These are phyloP conservation scores for Aspergillus affinis DNA, from an alignment of 495 filamentous ascomycete species.

Conservation along the genomic window DNA sequence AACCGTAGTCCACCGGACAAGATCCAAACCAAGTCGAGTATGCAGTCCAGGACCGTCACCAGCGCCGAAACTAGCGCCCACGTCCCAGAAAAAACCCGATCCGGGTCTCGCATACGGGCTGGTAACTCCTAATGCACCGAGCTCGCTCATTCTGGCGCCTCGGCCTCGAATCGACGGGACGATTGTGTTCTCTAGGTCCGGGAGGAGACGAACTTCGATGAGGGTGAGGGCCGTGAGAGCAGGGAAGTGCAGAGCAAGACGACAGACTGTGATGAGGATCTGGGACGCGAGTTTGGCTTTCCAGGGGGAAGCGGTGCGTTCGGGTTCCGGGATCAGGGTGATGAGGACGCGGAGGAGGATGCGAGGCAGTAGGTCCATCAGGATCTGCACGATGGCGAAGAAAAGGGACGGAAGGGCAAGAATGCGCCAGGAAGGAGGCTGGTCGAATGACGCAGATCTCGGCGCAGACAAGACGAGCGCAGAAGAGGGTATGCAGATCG, in stretches of 20 bases:
- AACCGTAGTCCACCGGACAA: constrained; percentile 1
- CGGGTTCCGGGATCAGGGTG: background rate
- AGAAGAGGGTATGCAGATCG: background rate
- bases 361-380: background rate
- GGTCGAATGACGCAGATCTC: background rate
- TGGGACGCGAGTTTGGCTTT: background rate
- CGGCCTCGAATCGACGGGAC: background rate
- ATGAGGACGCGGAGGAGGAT: background rate
- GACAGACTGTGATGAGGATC: background rate
- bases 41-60: background rate
- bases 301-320: background rate
- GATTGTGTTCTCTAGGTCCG: background rate
- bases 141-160: background rate
- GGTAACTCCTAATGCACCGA: background rate
- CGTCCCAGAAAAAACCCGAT: background rate
- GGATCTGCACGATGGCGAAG: background rate
- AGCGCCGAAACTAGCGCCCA: background rate
- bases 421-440: background rate
- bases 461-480: background rate
- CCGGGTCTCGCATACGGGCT: background rate
- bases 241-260: background rate
- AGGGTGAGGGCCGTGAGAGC: background rate
- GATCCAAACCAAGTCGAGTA: background rate
- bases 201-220: background rate
- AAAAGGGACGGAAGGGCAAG: background rate